Base-by-base conservation (phyloP, 78 protist genomes). In the Tieghemostelium lacteum region DNA sequence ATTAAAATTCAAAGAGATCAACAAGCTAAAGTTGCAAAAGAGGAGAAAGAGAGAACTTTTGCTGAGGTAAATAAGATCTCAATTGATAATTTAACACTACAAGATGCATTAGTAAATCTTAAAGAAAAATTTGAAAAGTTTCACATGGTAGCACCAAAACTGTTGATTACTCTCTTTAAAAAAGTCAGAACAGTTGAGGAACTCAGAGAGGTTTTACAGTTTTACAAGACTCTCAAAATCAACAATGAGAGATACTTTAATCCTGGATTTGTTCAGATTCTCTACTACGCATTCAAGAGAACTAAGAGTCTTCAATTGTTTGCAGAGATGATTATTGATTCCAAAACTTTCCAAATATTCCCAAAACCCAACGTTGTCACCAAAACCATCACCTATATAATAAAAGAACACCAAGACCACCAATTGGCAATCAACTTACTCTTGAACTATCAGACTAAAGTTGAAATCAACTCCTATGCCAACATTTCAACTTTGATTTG, bases 291-390 rank as follows among this genome's bases (percentile, higher is more conserved):
- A 14, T 42, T 69, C 45, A 37, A 55, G 14, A 39, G 78, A 19
- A 52, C 40, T 36, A 36, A 8, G 1, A 61, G 37, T 42, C 7
- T 54, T 31, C 57, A 42, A 45, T 14, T 83, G n/a, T 69, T 73
- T 24, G 45, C 91, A 16, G 91, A 83, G 19, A 45, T 83, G 6
- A 28, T 83, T n/a, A 70, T 69, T 31, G 36, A 83, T 20, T 24
- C 77, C 19, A 64, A 58, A 29, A 69, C 65, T 54, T 83, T 83
- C 45, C 91, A 83, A 58, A 69, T 83, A n/a, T 83, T 83, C 61
- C 73, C 78, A 24, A 52, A 73, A 17, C 60, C 6, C 3, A 52
- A 55, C 19, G 6, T 60, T 8, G 24, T 83, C 49, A 42, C 63
- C 63, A 83, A 80, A 34, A 34, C 57, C 8, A 40, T 83, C 50